Evolutionary conservation across 116 monocot species (phyloP), one percentile per base, ranked within the genome.

Genomic region (Iris pallida): DNA sequence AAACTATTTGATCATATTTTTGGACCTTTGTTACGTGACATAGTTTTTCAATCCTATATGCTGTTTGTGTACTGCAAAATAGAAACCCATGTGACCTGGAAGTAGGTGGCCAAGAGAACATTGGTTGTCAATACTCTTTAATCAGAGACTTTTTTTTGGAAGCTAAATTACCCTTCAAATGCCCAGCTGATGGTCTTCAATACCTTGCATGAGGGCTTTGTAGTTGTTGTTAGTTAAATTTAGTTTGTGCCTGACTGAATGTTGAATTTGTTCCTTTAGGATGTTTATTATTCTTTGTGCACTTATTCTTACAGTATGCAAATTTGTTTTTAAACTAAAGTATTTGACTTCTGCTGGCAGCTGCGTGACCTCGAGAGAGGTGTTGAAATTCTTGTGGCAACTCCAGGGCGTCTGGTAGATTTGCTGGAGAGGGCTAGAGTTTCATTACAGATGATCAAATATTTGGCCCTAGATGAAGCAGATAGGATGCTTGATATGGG

Each of bases 401-500:
- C 78, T 48, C 78, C 78, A 61, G 78, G 78, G 18, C 72, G 78
- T 42, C 51, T 78, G 46, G 68, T 78, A 30, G 78, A 78, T 68
- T 61, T 78, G 61, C 55, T 78, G 17, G 78, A 78, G 61, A 78
- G 78, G 68, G 67, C 78, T 62, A 72, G 72, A 58, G 78, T 78
- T 55, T 78, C 78, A 55, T 55, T 78, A 42, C 72, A 72, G 47
- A 61, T 68, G 66, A 78, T 78, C 7, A 72, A 18, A 60, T 78
- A 78, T 62, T 78, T 78, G 61, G 68, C 72, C 41, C 45, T 78
- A 7, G 78, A 78, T 78, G 78, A 78, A 53, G 78, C 78, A 60
- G 78, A 78, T 71, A 67, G 78, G 62, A 78, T 78, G 78, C 78
- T 78, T 68, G 78, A 72, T 55, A 78, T 78, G 78, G 78, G 78